Percentiles rank a stretch among this genome's conserved stretches.
Evolutionary conservation across 768 basidiomycete genomes (phyloP).

Genomic region (Amanita rimosa): DNA sequence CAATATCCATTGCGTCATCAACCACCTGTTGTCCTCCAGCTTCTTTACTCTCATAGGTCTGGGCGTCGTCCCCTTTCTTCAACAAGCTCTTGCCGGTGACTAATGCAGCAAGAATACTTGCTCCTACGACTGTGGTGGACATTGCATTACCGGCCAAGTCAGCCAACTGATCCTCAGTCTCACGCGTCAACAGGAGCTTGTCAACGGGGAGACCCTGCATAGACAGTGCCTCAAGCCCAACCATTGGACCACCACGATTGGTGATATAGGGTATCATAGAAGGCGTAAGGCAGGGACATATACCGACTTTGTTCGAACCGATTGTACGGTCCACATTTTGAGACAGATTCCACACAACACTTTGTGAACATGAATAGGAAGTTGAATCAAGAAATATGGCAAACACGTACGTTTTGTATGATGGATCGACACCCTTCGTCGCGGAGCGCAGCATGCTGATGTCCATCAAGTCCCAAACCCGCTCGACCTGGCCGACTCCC

Average conservation of each 20-base stretch:
- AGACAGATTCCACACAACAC: conserved; percentile 90
- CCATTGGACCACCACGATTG: conserved; percentile 92
- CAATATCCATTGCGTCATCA: conserved; percentile 39
- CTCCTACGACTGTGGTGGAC: conserved; percentile 94
- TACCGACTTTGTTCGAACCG: conserved; percentile 69
- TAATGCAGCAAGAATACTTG: conserved; percentile 77
- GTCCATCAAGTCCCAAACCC: conserved; percentile 94
- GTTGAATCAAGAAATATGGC: conserved; percentile 1
- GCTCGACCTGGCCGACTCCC: conserved; percentile 86
- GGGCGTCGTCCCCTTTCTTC: conserved; percentile 49
- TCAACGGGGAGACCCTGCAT: conserved; percentile 94
- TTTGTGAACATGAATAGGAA: conserved; percentile 17
- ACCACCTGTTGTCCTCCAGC: conserved; percentile 18
- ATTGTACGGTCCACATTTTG: conserved; percentile 94
- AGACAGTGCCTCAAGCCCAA: conserved; percentile 84
- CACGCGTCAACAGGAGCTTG: conserved; percentile 83
- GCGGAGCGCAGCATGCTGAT: conserved; percentile 80
- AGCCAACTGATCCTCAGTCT: conserved; percentile 87
- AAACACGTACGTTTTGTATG: conserved; percentile 73
- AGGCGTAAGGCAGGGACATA: conserved; percentile 89
- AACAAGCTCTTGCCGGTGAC: conserved; percentile 56
- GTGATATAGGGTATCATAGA: conserved; percentile 97
- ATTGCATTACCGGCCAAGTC: conserved; percentile 96
- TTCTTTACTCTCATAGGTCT: conserved; percentile 60
- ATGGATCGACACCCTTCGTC: conserved; percentile 70